Evolutionary conservation across 2,329 filamentous ascomycete genomes (phyloP).

Genomic region (Rutstroemia sp.): DNA sequence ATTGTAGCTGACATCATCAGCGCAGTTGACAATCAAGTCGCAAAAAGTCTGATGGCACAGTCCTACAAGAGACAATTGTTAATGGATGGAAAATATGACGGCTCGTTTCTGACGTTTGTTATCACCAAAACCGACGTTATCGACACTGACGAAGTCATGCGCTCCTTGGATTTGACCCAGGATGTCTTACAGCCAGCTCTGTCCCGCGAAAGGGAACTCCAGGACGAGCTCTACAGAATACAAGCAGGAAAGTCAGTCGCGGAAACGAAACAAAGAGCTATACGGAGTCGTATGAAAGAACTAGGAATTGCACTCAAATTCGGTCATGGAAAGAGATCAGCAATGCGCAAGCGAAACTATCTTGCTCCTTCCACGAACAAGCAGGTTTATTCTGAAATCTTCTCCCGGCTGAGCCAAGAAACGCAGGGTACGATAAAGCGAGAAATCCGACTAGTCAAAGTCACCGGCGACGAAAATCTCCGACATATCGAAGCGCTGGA

Average conservation of each 20-base stretch:
- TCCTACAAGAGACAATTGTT: background rate
- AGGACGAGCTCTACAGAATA: background rate
- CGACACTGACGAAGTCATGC: background rate
- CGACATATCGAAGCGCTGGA: background rate
- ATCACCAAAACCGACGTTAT: background rate
- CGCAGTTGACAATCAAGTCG: background rate
- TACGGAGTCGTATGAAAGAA: no score
- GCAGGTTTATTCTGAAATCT: no score
- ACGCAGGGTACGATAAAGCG: no score
- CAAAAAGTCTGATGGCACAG: slow-evolving; percentile 1
- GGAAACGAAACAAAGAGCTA: no score
- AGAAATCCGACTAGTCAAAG: background rate
- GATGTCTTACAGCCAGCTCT: background rate
- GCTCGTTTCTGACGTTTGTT: background rate
- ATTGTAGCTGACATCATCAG: slow-evolving; percentile 1
- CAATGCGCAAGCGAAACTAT: no score
- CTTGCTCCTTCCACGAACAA: no score
- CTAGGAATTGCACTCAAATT: no score
- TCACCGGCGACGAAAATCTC: background rate
- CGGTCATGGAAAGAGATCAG: no score
- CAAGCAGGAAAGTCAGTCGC: no score
- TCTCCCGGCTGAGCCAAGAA: no score
- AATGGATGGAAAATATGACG: slow-evolving; percentile 1
- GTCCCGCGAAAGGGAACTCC: background rate
- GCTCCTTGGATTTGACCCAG: background rate